A percentile compares a stretch with the other conserved stretches of the same genome.
phyloP scores from a whole-genome alignment of 495 filamentous ascomycete genomes.

The Talaromyces ruber region DNA sequence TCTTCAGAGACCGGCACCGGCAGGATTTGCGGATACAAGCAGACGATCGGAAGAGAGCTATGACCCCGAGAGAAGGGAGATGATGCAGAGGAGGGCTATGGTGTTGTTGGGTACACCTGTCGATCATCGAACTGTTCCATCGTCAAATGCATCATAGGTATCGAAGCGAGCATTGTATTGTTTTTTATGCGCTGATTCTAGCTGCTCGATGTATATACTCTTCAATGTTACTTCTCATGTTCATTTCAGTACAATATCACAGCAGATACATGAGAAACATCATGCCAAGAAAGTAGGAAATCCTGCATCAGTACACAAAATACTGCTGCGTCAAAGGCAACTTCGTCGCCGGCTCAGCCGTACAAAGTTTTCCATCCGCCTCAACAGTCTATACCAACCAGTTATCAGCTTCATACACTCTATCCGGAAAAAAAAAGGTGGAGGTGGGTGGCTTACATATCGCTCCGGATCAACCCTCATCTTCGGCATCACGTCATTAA shows the following conservation, averaged over 20 bases:
- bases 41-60: background rate
- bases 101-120: conserved; percentile 3
- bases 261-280: too few relatives aligned
- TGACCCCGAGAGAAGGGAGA: background rate
- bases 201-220: background rate
- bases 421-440: background rate
- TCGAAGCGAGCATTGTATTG: background rate
- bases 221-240: background rate
- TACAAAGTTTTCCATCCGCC: conserved; percentile 72
- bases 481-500: conserved; percentile 76
- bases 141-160: background rate
- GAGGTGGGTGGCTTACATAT: conserved; percentile 52
- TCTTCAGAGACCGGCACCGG: background rate
- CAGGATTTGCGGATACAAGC: background rate
- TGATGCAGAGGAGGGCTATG: conserved; percentile 6
- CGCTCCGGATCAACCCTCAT: conserved; percentile 94
- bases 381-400: conserved; percentile 50
- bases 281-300: too few relatives aligned
- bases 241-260: too few relatives aligned
- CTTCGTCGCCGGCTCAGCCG: conserved; percentile 60
- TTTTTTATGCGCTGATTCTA: background rate
- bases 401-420: background rate
- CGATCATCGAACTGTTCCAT: background rate
- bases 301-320: conserved; percentile 58
- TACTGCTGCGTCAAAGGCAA: conserved; percentile 77